Base-by-base conservation (phyloP, 495 filamentous ascomycete species). In the Penicillium silybi region DNA sequence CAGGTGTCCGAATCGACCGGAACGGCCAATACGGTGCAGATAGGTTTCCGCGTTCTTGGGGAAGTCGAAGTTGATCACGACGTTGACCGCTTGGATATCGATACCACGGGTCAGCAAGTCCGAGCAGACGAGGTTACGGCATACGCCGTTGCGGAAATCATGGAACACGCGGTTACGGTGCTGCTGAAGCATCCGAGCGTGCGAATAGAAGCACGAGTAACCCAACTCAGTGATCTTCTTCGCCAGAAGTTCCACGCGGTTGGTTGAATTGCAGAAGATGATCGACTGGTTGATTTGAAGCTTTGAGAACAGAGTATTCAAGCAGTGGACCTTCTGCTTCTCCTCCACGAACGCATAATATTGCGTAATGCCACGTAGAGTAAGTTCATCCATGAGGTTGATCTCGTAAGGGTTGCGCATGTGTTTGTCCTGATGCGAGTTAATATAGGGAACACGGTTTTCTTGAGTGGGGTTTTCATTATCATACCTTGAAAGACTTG, bases 21-120 rank as follows among this genome's bases (percentile, higher is more conserved):
- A 99, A 58, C 93, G 88, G 70, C 93, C 93, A 67, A 99, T 97
- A 54, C 93, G 91, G 72, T 99, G 93, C 19, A 99, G 88, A 67
- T 99, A 99, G 0, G 93, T 99, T 70, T 99, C 93, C 19, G 93
- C 95, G 62, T 99, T 97, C 77, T 99, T 99, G 7, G 93, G 93
- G 71, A 99, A 99, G 65, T 99, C 93, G 61, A 99, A 99, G 71
- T 99, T 99, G 79, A 99, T 99, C 59, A 99, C 93, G 43, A 99
- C 93, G 59, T 99, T 99, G 57, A 99, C 93, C 17, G 95, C 93
- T 74, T 99, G 93, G 59, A 99, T 99, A 71, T 99, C 93, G 63
- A 99, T 99, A 79, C 93, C 93, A 64, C 93, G 92, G 51, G 93
- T 99, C 27, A 99, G 82, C 25, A 99, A 80, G 72, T 99, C 93